A percentile compares a stretch with the other conserved stretches of the same genome.
Conservation (phyloP, 1,284 basidiomycete species). For the Ustilago tritici region DNA sequence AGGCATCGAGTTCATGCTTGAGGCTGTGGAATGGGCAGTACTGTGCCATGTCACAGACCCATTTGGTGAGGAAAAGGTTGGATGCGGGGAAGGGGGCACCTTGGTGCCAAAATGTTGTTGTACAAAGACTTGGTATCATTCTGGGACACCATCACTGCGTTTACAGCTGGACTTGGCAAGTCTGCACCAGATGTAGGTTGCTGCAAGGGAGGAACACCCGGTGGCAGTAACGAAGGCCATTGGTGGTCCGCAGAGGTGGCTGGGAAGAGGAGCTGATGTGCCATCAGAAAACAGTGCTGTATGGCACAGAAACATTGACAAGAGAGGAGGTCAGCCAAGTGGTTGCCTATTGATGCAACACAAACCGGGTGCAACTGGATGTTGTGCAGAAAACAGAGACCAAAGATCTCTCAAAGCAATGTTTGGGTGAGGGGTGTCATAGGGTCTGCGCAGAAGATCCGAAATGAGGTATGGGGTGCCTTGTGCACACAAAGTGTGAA, state of each 20-base stretch:
- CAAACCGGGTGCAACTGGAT: not conserved
- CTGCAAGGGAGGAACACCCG: not conserved
- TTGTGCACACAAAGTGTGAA: too few species aligned
- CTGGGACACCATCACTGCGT: too few species aligned
- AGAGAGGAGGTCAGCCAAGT: not conserved
- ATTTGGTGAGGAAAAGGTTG: not conserved
- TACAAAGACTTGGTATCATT: too few species aligned
- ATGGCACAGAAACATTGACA: not conserved
- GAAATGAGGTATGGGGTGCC: too few species aligned
- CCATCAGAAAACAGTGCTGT: not conserved
- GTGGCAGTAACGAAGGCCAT: too few species aligned
- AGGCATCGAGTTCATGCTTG: not conserved
- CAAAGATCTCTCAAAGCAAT: too few species aligned
- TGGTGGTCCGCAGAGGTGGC: not conserved
- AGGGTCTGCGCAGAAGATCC: too few species aligned
- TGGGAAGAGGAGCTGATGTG: not conserved
- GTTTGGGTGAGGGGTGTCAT: too few species aligned
- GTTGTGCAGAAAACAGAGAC: too few species aligned
- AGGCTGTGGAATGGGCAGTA: not conserved
- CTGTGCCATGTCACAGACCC: not conserved
- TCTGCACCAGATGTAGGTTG: too few species aligned
- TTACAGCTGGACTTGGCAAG: too few species aligned
- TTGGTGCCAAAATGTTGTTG: too few species aligned
- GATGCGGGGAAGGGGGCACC: not conserved
- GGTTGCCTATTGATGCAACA: not conserved